Base-by-base conservation (phyloP, 345 rosid species). In the Murraya koenigii region DNA sequence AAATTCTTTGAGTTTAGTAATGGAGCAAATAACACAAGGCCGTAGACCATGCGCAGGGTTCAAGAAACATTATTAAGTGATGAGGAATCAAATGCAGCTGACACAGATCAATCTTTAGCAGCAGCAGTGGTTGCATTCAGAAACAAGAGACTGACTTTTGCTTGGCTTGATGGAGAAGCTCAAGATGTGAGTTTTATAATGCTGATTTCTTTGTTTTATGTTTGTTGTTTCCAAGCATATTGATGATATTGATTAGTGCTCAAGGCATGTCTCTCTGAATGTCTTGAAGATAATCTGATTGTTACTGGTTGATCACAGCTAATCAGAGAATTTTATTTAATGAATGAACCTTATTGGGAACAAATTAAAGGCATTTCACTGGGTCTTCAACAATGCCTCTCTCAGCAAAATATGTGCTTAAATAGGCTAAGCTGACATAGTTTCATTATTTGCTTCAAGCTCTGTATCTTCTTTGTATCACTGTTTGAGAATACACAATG, bases 91-190 rank as follows among this genome's bases (percentile, higher is more conserved):
- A 79, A 62, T 78, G 86, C 81, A 56, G 75, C 75, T 82, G 83
- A 82, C 71, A 78, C 79, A 68, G 89, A 86, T 71, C 83, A 79
- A 67, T 82, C 81, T 39, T 76, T 84, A 47, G 56, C 60, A 52
- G 81, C 82, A 77, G 89, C 93, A 39, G 87, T 82, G 63, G 66
- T 58, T 77, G 91, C 98, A 55, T 80, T 90, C 60, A 82, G 81
- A 82, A 83, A 78, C 69, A 93, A 91, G 82, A 88, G 94, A 74
- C 83, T 93, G 80, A 83, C 98, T 60, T 92, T 95, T 79, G 85
- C 88, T 44, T 95, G 99, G 99, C 98, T 95, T 66, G 93, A 95
- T 75, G 99, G 98, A 61, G 99, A 93, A 85, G 87, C 83, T 75
- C 99, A 95, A 82, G 82, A 83, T 74, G 98, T 95, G 80, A 82